Evolutionary conservation across 768 basidiomycete genomes (phyloP).

Genomic region (Auricularia sp.): DNA sequence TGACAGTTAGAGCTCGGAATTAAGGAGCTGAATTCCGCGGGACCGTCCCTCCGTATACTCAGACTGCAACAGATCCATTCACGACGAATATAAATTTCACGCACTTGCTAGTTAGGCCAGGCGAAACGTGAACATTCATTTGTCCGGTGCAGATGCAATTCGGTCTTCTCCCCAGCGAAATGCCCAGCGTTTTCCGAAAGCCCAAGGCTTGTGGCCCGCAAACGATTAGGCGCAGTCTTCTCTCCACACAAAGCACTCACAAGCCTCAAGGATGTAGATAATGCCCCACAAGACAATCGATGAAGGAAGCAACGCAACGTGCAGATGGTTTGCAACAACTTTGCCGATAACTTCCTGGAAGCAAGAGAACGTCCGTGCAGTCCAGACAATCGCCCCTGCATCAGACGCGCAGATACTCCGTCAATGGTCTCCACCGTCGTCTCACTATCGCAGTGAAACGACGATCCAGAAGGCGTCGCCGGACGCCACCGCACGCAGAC

Average conservation of each 20-base stretch:
- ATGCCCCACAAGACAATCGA: not conserved
- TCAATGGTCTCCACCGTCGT: not conserved
- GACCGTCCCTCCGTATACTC: no score
- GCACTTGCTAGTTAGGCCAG: no score
- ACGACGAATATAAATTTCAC: no score
- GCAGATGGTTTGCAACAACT: not conserved
- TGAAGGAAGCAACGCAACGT: not conserved
- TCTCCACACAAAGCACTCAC: not conserved
- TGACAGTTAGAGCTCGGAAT: no score
- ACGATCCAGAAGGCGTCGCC: not conserved
- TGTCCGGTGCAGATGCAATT: not conserved
- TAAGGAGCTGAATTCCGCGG: no score
- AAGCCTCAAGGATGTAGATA: not conserved
- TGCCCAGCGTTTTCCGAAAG: not conserved
- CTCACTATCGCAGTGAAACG: not conserved
- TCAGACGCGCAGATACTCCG: not conserved
- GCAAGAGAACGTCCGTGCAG: not conserved
- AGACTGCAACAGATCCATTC: no score
- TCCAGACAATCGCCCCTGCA: not conserved
- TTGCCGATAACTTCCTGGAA: not conserved
- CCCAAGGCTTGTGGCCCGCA: not conserved
- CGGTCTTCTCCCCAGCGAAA: not conserved
- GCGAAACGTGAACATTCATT: not conserved
- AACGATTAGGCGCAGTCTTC: not conserved
- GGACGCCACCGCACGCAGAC: no score